phyloP scores from a whole-genome alignment of 2,329 filamentous ascomycete species.

The Pestalotiopsis sp. region DNA sequence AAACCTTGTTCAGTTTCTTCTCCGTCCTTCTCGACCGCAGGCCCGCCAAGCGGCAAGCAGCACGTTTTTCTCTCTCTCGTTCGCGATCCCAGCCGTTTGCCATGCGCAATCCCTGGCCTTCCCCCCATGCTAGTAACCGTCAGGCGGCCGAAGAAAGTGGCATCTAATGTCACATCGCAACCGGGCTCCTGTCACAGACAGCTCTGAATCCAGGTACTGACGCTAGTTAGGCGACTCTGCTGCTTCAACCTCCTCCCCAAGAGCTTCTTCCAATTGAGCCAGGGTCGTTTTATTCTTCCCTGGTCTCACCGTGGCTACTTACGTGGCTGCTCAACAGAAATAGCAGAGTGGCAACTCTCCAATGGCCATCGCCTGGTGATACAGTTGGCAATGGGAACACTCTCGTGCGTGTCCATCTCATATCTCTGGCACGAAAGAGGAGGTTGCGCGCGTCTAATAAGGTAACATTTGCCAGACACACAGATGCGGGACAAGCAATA shows the following conservation, averaged over 20 bases:
- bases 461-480: constrained; percentile 1
- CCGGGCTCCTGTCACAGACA: neutral
- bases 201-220: neutral
- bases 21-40: neutral
- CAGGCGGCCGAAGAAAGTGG: neutral
- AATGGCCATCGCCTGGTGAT: neutral
- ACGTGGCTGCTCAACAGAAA: too few relatives aligned
- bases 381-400: neutral
- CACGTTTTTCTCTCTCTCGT: neutral
- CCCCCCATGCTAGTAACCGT: neutral
- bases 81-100: neutral
- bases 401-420: neutral
- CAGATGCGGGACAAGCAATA: constrained; percentile 1
- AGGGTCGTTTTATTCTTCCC: neutral
- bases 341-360: too few relatives aligned
- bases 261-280: neutral
- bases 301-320: neutral
- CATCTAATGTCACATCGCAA: neutral
- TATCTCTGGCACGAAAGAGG: neutral
- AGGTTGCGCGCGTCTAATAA: neutral
- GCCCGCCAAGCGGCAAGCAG: neutral
- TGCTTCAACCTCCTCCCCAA: neutral
- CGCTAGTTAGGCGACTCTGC: neutral
- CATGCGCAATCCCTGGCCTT: neutral
- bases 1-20: neutral